Base-by-base conservation (phyloP, 169 alveolate species). In the Cryptosporidium canis region DNA sequence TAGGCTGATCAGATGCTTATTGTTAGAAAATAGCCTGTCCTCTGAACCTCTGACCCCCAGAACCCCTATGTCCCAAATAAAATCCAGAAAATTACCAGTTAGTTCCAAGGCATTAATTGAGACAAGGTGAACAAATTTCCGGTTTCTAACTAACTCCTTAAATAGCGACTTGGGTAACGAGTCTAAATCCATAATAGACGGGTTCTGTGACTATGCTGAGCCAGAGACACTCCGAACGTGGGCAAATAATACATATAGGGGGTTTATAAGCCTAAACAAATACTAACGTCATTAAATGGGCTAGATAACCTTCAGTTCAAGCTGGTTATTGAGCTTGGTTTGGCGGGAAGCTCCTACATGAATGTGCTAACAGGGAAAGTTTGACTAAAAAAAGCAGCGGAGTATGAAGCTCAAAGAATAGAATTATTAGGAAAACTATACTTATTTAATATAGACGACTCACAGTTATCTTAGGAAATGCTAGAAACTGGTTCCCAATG, bases 401-500 rank as follows among this genome's bases (percentile, higher is more conserved):
- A n/a, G 8, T 1, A 2, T 16, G 3, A 51, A 51, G 27, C 16
- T 21, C 24, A 16, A 51, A 51, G 63, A 51, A 2, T 8, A 51
- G 8, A 2, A 7, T 16, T 51, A 6, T 3, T 1, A 48, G 24
- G 1, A 9, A 51, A 51, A 51, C 24, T 51, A 51, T 51, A 51
- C 18, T n/a, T 3, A 51, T 21, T 21, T n/a, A 51, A 24, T 18
- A n/a, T 51, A 51, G 63, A 51, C n/a, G 24, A 18, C 63, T 3
- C 24, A 4, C 9, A 14, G 8, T 3, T 51, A 18, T 12, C 5
- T 33, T 51, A 51, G 24, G 63, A 27, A 51, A 51, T 51, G 14
- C 18, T 77, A 18, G 87, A 35, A 58, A 61, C 72, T 18, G 87
- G 87, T 12, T 77, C 87, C 87, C 87, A 77, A 43, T 77, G 47